phyloP scores from a whole-genome alignment of 2,329 filamentous ascomycete species.

The Fusarium verrucosum region DNA sequence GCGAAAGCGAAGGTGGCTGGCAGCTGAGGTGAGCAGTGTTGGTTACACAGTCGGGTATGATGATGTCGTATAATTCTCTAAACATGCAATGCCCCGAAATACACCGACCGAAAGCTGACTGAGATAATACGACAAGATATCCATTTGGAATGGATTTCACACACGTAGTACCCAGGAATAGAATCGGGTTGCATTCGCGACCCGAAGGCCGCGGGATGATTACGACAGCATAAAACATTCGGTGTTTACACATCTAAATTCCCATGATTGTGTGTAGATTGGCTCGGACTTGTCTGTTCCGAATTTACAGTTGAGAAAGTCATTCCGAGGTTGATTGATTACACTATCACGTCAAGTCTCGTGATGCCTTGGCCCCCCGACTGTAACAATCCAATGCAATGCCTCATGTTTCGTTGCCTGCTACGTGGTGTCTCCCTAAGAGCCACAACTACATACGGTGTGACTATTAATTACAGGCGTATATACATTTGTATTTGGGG shows the following conservation, averaged over 20 bases:
- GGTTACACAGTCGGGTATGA: slow-evolving; percentile 12
- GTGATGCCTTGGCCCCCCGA: slow-evolving; percentile 21
- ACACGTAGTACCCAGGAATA: slow-evolving; percentile 25
- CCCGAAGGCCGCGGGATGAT: slow-evolving; percentile 14
- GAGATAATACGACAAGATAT: slow-evolving; percentile 3
- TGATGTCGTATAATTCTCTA: slow-evolving; percentile 4
- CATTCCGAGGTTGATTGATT: not conserved
- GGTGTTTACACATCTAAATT: not conserved
- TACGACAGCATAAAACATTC: not conserved
- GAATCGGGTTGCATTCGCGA: slow-evolving; percentile 21
- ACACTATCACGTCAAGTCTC: slow-evolving; percentile 2
- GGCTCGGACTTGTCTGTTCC: slow-evolving; percentile 23
- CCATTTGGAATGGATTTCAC: not conserved
- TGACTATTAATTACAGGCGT: not conserved
- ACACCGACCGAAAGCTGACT: slow-evolving; percentile 6
- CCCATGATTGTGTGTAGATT: slow-evolving; percentile 15
- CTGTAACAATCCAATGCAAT: slow-evolving; percentile 12
- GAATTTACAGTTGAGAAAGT: slow-evolving; percentile 5
- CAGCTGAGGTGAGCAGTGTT: not conserved
- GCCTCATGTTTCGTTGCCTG: slow-evolving; percentile 18
- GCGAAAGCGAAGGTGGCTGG: slow-evolving; percentile 25
- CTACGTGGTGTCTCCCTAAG: not conserved
- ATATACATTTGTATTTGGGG: slow-evolving; percentile 15
- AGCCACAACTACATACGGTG: not conserved
- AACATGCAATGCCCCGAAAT: not conserved